Conservation (phyloP, 495 filamentous ascomycete species). For the Astrothelium subdiscretum region DNA sequence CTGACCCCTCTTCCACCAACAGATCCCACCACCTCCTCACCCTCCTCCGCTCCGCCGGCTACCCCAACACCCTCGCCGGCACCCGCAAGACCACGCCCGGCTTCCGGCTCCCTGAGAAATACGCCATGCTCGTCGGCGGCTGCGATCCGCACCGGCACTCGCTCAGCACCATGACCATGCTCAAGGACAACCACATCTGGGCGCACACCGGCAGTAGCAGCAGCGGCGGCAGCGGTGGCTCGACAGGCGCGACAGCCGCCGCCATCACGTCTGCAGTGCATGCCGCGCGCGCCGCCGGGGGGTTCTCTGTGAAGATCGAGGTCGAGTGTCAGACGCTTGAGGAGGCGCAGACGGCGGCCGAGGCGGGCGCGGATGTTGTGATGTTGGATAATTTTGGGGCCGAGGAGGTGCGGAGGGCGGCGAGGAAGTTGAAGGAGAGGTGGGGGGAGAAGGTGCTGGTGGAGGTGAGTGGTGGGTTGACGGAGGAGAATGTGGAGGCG, state of each 20-base stretch:
- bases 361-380: conserved; percentile 82
- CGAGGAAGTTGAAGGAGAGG: conserved; percentile 58
- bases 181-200: conserved; percentile 98
- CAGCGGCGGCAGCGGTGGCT: no score
- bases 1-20: not conserved
- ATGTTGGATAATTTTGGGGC: conserved; percentile 94
- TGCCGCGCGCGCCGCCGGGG: conserved; percentile 72
- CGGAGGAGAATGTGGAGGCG: conserved; percentile 62
- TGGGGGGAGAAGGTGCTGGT: conserved; percentile 56
- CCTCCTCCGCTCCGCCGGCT: conserved; percentile 51
- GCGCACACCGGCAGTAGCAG: conserved; percentile 60
- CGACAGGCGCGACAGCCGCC: no score
- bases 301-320: conserved; percentile 88
- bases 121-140: conserved; percentile 88
- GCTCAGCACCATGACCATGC: conserved; percentile 88
- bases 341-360: conserved; percentile 83
- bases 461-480: conserved; percentile 87
- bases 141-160: conserved; percentile 87
- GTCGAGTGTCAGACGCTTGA: conserved; percentile 82
- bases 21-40: conserved; percentile 36
- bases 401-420: conserved; percentile 60
- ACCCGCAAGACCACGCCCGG: conserved; percentile 96
- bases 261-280: conserved; percentile 12
- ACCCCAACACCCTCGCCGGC: conserved; percentile 75
- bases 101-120: conserved; percentile 93